A percentile compares a stretch with the other conserved stretches of the same genome.
Conservation (phyloP, 176 grass and related monocot genomes). For the Aegilops umbellulata region DNA sequence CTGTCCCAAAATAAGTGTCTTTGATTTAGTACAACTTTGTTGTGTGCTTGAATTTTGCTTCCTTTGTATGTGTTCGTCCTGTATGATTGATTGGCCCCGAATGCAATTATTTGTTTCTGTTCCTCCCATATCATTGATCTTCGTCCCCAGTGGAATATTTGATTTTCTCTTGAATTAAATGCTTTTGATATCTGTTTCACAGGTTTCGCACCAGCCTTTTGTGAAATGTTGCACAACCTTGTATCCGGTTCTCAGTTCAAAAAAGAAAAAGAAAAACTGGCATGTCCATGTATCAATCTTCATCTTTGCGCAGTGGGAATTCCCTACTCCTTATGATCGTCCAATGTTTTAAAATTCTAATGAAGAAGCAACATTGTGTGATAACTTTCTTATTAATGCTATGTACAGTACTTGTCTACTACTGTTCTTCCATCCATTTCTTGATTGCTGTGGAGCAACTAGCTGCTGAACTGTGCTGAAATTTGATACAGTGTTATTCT, state of each 20-base stretch:
- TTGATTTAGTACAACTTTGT: too few relatives aligned
- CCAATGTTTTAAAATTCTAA: neutral
- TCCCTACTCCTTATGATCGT: conserved; percentile 7
- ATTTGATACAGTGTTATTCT: conserved; percentile 37
- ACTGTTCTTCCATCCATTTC: conserved; percentile 17
- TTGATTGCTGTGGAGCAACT: conserved; percentile 25
- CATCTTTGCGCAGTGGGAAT: conserved; percentile 7
- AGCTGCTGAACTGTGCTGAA: conserved; percentile 35
- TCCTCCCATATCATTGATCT: conserved; percentile 1
- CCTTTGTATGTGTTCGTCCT: conserved; percentile 1
- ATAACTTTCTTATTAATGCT: conserved; percentile 25
- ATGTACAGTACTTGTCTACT: conserved; percentile 20
- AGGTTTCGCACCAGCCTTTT: neutral
- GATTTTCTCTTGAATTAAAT: conserved; percentile 8
- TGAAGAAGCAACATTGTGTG: conserved; percentile 11
- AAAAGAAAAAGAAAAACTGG: too few relatives aligned
- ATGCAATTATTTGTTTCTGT: neutral
- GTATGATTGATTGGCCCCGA: neutral
- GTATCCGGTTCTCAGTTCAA: too few relatives aligned
- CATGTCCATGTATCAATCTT: neutral
- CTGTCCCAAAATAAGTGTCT: too few relatives aligned
- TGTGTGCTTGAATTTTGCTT: conserved; percentile 10
- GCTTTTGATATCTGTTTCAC: conserved; percentile 3
- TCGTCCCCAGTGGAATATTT: neutral
- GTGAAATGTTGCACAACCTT: neutral